Conservation (phyloP, 805 yeast genomes). For the Saccharomycopsis malanga region DNA sequence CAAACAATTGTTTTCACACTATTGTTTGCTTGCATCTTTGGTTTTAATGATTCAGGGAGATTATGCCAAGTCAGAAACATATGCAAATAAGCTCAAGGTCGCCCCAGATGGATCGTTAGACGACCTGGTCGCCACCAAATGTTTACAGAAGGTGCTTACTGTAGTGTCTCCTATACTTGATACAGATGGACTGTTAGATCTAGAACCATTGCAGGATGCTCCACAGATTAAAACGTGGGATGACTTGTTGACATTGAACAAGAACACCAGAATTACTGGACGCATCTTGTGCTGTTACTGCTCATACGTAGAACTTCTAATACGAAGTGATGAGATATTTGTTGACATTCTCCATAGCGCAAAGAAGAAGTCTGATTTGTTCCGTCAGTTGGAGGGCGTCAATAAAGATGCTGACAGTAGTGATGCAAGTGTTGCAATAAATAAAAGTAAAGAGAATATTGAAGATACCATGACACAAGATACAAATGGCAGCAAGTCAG, state of each 20-base stretch:
- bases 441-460: too few relatives aligned
- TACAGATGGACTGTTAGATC: constrained; percentile 11
- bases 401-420: background rate
- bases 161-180: constrained; percentile 26
- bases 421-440: too few relatives aligned
- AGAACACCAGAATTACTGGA: constrained; percentile 29
- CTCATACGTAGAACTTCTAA: constrained; percentile 27
- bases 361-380: background rate
- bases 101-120: background rate
- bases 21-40: constrained; percentile 22
- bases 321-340: constrained; percentile 17
- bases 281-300: constrained; percentile 32
- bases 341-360: constrained; percentile 20
- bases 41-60: constrained; percentile 26
- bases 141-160: constrained; percentile 21
- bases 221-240: constrained; percentile 22
- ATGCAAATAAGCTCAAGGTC: constrained; percentile 9
- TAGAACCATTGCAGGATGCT: constrained; percentile 4
- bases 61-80: constrained; percentile 11
- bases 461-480: too few relatives aligned
- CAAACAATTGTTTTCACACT: constrained; percentile 13
- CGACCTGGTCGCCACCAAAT: background rate
- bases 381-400: background rate
- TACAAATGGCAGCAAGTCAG: background rate
- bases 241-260: constrained; percentile 25